These are phyloP conservation scores for Ascochyta pisi DNA, from an alignment of 2,329 filamentous ascomycete species.

Conservation along the genomic window DNA sequence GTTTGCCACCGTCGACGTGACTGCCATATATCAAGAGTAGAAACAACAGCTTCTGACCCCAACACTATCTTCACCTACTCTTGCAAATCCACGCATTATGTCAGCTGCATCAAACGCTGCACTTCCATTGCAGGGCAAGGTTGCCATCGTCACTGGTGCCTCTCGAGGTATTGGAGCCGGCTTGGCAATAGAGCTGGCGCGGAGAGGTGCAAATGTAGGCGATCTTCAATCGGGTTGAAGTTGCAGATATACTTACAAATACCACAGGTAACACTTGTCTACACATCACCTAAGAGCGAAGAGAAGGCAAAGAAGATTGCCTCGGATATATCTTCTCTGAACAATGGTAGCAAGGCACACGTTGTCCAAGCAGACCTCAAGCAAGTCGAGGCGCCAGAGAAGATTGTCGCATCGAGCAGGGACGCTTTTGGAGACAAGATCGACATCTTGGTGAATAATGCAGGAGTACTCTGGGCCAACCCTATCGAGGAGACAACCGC, in stretches of 20 bases:
- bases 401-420: slow-evolving; percentile 48
- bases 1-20: background rate
- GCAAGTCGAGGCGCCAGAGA: slow-evolving; percentile 40
- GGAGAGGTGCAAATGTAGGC: slow-evolving; percentile 53
- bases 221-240: background rate
- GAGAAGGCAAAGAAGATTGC: slow-evolving; percentile 44
- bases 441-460: slow-evolving; percentile 56
- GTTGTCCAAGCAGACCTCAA: slow-evolving; percentile 52
- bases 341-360: slow-evolving; percentile 47
- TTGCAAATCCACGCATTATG: slow-evolving; percentile 17
- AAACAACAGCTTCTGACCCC: background rate
- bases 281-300: slow-evolving; percentile 51
- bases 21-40: background rate
- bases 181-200: slow-evolving; percentile 57
- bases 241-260: slow-evolving; percentile 7
- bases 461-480: slow-evolving; percentile 40
- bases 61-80: background rate
- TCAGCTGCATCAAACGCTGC: slow-evolving; percentile 12
- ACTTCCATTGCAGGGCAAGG: slow-evolving; percentile 40
- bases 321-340: slow-evolving; percentile 42
- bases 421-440: slow-evolving; percentile 50
- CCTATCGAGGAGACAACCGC: slow-evolving; percentile 46
- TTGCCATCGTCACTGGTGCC: slow-evolving; percentile 59
- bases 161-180: slow-evolving; percentile 59
- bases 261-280: slow-evolving; percentile 52